These are phyloP conservation scores for Hymenochaete sp. DNA, from an alignment of 1,284 basidiomycete species.

Conservation along the genomic window DNA sequence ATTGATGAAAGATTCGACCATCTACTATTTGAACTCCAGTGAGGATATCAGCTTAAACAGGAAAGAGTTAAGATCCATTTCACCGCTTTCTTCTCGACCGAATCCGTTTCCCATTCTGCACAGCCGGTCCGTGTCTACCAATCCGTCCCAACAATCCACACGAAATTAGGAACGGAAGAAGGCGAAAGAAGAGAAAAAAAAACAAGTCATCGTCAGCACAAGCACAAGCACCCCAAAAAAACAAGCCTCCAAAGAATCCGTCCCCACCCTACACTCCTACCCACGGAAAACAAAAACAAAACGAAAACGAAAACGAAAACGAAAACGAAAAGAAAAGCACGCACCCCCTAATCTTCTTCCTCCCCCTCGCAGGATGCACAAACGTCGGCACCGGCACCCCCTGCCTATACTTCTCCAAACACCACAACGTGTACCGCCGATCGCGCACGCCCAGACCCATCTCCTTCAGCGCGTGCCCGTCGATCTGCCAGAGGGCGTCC, in stretches of 20 bases:
- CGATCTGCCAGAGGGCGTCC: slow-evolving; percentile 59
- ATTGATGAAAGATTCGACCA: too few relatives aligned
- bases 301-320: too few relatives aligned
- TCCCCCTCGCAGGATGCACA: slow-evolving; percentile 53
- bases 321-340: slow-evolving; percentile 23
- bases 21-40: too few relatives aligned
- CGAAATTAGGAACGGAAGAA: too few relatives aligned
- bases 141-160: not conserved
- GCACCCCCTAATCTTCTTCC: slow-evolving; percentile 71
- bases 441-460: slow-evolving; percentile 59
- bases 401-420: slow-evolving; percentile 68
- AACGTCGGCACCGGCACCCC: slow-evolving; percentile 48
- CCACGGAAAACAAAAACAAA: too few relatives aligned
- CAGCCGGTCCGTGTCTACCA: slow-evolving; percentile 51
- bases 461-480: slow-evolving; percentile 50
- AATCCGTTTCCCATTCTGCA: slow-evolving; percentile 69
- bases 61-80: too few relatives aligned
- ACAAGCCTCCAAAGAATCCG: too few relatives aligned
- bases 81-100: slow-evolving; percentile 43
- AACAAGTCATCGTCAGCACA: not conserved
- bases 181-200: not conserved
- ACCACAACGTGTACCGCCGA: slow-evolving; percentile 75
- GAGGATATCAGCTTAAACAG: too few relatives aligned
- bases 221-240: not conserved
- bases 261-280: too few relatives aligned